Evolutionary conservation across 1,284 basidiomycete genomes (phyloP).

Genomic region (Coniferiporia sulphurascens): DNA sequence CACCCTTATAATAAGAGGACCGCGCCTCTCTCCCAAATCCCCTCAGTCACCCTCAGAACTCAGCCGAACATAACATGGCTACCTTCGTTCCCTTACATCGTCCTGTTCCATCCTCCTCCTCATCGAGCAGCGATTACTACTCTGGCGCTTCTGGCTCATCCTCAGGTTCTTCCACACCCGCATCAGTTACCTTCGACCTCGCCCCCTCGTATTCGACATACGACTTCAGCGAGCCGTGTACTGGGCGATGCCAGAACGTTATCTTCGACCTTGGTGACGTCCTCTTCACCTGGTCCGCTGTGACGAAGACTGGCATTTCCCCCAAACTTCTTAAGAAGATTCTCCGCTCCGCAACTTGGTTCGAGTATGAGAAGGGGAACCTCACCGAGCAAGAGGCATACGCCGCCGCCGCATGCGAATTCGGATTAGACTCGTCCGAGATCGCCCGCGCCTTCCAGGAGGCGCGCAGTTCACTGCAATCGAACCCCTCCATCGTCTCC

Average conservation of each 20-base stretch:
- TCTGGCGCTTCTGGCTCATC: conserved; percentile 2
- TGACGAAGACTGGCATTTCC: conserved; percentile 43
- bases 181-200: conserved; percentile 5
- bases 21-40: not conserved
- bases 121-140: conserved; percentile 1
- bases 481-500: conserved; percentile 40
- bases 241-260: conserved; percentile 8
- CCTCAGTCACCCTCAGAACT: not conserved
- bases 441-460: conserved; percentile 40
- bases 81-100: conserved; percentile 4
- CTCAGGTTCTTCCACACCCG: conserved; percentile 7
- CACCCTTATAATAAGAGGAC: not conserved
- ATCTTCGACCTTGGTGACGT: conserved; percentile 43
- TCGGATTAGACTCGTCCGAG: conserved; percentile 35
- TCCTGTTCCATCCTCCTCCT: not conserved
- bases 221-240: conserved; percentile 3
- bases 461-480: conserved; percentile 42
- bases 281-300: conserved; percentile 50
- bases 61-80: conserved; percentile 1
- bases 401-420: conserved; percentile 36
- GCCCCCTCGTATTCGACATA: not conserved
- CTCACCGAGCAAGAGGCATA: conserved; percentile 46
- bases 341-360: conserved; percentile 47
- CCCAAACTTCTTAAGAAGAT: conserved; percentile 40
- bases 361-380: conserved; percentile 49